phyloP scores from a whole-genome alignment of 768 basidiomycete genomes.

The Suillus spraguei region DNA sequence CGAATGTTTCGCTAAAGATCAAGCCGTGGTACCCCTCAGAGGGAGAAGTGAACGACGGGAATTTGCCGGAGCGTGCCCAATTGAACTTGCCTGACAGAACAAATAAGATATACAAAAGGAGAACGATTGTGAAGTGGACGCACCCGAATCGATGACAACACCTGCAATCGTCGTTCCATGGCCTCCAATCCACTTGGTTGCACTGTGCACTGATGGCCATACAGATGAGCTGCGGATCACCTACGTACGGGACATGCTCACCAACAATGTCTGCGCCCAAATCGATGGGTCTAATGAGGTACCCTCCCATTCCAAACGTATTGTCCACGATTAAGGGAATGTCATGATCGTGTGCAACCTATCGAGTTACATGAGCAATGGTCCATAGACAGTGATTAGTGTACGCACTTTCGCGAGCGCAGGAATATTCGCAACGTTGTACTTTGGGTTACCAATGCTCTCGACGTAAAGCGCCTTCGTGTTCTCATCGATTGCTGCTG shows the following conservation, averaged over 20 bases:
- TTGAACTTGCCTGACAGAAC: constrained; percentile 52
- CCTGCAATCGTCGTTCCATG: constrained; percentile 72
- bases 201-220: constrained; percentile 45
- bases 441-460: constrained; percentile 64
- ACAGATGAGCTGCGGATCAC: background rate
- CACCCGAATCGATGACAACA: constrained; percentile 62
- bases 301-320: constrained; percentile 64
- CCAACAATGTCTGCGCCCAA: constrained; percentile 59
- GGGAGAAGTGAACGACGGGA: constrained; percentile 58
- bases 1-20: constrained; percentile 52
- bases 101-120: background rate
- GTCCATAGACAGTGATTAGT: background rate
- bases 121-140: constrained; percentile 17
- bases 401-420: constrained; percentile 52
- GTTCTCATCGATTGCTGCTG: constrained; percentile 56
- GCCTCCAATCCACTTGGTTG: constrained; percentile 70
- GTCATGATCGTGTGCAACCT: constrained; percentile 60
- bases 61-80: constrained; percentile 53
- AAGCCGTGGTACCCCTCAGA: constrained; percentile 60
- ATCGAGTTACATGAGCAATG: background rate
- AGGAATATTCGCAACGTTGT: constrained; percentile 53
- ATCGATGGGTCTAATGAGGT: constrained; percentile 54
- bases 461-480: constrained; percentile 64
- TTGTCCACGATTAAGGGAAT: constrained; percentile 70
- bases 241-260: constrained; percentile 18